These are phyloP conservation scores for Eutrema salsugineum DNA, from an alignment of 441 rosid species.

Conservation along the genomic window DNA sequence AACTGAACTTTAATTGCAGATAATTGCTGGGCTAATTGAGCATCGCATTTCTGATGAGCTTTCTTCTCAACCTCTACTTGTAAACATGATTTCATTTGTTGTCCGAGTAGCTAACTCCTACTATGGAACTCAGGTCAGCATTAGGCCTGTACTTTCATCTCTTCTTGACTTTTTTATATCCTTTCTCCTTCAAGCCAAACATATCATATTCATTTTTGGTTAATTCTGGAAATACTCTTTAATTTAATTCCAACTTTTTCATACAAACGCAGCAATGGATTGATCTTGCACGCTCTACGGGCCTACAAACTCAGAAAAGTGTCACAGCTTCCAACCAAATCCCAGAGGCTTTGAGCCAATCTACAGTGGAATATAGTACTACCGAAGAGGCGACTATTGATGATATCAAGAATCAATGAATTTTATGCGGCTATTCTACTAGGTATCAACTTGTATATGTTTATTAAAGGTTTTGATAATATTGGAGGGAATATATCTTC, in stretches of 20 bases:
- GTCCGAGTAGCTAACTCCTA: slow-evolving; percentile 73
- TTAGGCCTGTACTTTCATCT: slow-evolving; percentile 7
- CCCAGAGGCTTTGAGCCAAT: slow-evolving; percentile 38
- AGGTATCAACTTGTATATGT: neutral
- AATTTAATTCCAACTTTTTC: slow-evolving; percentile 4
- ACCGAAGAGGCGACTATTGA: slow-evolving; percentile 52
- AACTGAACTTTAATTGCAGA: slow-evolving; percentile 42
- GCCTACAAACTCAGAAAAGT: slow-evolving; percentile 57
- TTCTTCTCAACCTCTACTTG: slow-evolving; percentile 65
- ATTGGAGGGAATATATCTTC: slow-evolving; percentile 23
- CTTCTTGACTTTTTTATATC: neutral
- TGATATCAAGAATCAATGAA: slow-evolving; percentile 57
- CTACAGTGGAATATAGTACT: slow-evolving; percentile 42
- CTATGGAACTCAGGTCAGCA: slow-evolving; percentile 89
- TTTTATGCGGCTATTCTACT: slow-evolving; percentile 16
- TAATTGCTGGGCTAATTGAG: slow-evolving; percentile 81
- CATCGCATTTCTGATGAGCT: slow-evolving; percentile 74
- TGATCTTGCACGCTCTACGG: slow-evolving; percentile 79
- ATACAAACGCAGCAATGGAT: slow-evolving; percentile 77
- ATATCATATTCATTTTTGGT: slow-evolving; percentile 4
- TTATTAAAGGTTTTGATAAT: slow-evolving; percentile 12
- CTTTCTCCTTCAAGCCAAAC: neutral
- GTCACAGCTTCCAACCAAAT: slow-evolving; percentile 34
- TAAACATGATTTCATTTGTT: slow-evolving; percentile 65
- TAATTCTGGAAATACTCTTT: neutral